Conservation (phyloP, 805 yeast species). For the Pichia pseudocactophila region DNA sequence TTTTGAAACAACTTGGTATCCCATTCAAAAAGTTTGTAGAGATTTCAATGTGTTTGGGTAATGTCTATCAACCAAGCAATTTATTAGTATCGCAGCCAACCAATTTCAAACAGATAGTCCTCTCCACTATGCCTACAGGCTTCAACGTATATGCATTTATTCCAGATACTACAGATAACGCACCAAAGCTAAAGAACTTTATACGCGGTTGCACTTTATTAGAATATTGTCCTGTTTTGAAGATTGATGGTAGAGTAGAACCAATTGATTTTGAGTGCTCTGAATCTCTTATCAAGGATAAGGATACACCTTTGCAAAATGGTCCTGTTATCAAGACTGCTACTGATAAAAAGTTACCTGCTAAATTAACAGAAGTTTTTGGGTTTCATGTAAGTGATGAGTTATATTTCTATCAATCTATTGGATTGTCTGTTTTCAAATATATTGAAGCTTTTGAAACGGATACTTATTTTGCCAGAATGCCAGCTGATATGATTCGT, state of each 20-base stretch:
- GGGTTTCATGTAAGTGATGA: slow-evolving; percentile 85
- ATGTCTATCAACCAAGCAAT: slow-evolving; percentile 59
- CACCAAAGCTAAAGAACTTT: slow-evolving; percentile 38
- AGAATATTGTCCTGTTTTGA: slow-evolving; percentile 66
- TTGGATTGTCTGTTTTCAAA: slow-evolving; percentile 62
- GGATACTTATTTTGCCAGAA: slow-evolving; percentile 52
- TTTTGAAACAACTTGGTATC: slow-evolving; percentile 53
- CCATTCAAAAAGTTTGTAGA: slow-evolving; percentile 65
- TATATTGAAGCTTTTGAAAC: slow-evolving; percentile 58
- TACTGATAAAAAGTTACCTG: slow-evolving; percentile 43
- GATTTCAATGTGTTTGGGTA: slow-evolving; percentile 70
- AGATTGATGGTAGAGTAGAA: slow-evolving; percentile 58
- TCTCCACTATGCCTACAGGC: background rate
- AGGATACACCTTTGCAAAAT: slow-evolving; percentile 8
- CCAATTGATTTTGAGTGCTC: slow-evolving; percentile 29
- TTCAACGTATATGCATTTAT: background rate
- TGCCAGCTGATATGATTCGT: slow-evolving; percentile 55
- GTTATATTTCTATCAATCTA: slow-evolving; percentile 66
- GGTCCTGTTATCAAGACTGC: slow-evolving; percentile 9
- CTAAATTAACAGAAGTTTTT: slow-evolving; percentile 71
- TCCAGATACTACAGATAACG: slow-evolving; percentile 27
- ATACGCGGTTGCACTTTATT: slow-evolving; percentile 63
- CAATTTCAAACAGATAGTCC: background rate
- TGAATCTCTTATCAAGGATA: slow-evolving; percentile 14
- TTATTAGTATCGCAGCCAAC: slow-evolving; percentile 29